Evolutionary conservation across 2,329 filamentous ascomycete genomes (phyloP).

Genomic region (Cercospora sp.): DNA sequence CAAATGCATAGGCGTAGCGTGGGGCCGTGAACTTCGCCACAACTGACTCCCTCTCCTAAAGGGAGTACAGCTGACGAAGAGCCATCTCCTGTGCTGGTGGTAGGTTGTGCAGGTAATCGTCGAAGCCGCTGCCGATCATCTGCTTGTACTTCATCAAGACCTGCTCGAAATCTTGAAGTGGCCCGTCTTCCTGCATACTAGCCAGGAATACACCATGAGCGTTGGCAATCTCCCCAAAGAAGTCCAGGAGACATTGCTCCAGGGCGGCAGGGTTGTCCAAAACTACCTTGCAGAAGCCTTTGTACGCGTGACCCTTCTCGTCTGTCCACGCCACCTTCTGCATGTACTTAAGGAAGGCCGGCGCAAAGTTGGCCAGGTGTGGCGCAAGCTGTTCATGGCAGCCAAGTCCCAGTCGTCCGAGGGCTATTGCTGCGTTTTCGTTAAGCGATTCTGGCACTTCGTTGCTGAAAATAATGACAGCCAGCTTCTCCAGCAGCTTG

Average conservation of each 20-base stretch:
- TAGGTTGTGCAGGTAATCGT: conserved; percentile 52
- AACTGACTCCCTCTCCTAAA: conserved; percentile 35
- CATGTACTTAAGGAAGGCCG: conserved; percentile 79
- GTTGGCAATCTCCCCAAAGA: conserved; percentile 79
- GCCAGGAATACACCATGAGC: conserved; percentile 61
- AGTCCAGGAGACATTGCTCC: conserved; percentile 78
- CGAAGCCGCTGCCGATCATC: conserved; percentile 56
- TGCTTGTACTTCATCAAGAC: conserved; percentile 57
- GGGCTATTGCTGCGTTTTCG: conserved; percentile 91
- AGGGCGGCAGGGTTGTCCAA: conserved; percentile 86
- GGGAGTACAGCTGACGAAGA: conserved; percentile 47
- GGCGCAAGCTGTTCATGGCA: conserved; percentile 76
- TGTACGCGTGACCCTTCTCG: conserved; percentile 91
- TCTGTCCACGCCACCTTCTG: conserved; percentile 82
- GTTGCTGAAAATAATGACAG: conserved; percentile 80
- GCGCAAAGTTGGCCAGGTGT: conserved; percentile 76
- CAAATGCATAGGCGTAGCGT: conserved; percentile 9
- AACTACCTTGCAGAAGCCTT: conserved; percentile 84
- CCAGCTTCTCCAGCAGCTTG: conserved; percentile 72
- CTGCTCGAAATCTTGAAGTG: conserved; percentile 69
- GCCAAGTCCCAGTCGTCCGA: conserved; percentile 81
- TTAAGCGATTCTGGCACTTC: conserved; percentile 82
- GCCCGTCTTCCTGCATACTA: conserved; percentile 61
- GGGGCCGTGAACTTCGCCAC: conserved; percentile 18
- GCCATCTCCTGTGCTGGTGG: conserved; percentile 47